phyloP scores from a whole-genome alignment of 192 early-diverging fungal genomes.

The Chytriomyces sp. region DNA sequence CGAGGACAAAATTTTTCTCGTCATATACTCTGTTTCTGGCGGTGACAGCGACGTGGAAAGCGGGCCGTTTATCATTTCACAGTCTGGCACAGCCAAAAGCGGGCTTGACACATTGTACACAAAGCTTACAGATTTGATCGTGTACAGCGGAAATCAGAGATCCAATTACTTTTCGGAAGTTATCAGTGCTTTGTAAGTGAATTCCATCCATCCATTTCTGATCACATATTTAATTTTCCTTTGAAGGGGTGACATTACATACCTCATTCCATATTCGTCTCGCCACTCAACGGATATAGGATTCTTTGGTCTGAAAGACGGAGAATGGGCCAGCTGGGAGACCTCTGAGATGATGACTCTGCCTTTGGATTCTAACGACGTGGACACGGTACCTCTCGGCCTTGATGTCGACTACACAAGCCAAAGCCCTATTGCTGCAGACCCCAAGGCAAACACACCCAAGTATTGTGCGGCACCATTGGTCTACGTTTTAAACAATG shows the following conservation, averaged over 20 bases:
- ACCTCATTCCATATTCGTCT: slow-evolving; percentile 17
- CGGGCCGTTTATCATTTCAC: slow-evolving; percentile 30
- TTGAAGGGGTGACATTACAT: slow-evolving; percentile 6
- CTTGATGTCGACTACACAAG: slow-evolving; percentile 76
- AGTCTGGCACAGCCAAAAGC: slow-evolving; percentile 43
- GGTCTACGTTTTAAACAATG: slow-evolving; percentile 71
- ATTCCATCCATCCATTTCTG: neutral
- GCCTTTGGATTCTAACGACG: slow-evolving; percentile 55
- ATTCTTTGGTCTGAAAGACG: slow-evolving; percentile 51
- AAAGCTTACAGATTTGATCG: neutral
- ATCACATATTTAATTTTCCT: neutral
- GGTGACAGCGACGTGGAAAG: neutral
- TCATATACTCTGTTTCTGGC: slow-evolving; percentile 59
- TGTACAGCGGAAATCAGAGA: slow-evolving; percentile 38
- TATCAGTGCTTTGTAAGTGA: slow-evolving; percentile 5
- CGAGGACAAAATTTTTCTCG: slow-evolving; percentile 71
- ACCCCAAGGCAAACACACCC: slow-evolving; percentile 58
- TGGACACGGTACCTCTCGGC: slow-evolving; percentile 73
- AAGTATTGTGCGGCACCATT: slow-evolving; percentile 68
- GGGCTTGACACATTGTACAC: slow-evolving; percentile 16
- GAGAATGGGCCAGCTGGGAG: slow-evolving; percentile 71
- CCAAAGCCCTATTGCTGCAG: slow-evolving; percentile 52
- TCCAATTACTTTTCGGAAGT: neutral
- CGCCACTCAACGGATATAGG: slow-evolving; percentile 31
- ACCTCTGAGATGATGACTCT: slow-evolving; percentile 64